Evolutionary conservation across 2,329 filamentous ascomycete species (phyloP).

Genomic region (Ascochyta pisi): DNA sequence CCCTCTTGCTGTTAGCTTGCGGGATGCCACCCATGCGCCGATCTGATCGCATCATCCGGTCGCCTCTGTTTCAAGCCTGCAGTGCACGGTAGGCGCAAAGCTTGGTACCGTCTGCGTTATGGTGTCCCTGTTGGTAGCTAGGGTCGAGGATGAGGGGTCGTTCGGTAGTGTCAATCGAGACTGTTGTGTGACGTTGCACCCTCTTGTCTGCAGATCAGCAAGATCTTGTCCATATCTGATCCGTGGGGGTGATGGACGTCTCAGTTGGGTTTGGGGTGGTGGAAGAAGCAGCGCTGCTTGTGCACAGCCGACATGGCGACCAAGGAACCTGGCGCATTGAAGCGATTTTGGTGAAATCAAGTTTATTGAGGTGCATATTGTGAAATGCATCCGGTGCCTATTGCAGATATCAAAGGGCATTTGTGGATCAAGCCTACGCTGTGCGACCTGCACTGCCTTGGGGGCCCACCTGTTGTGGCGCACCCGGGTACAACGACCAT

Average conservation of each 20-base stretch:
- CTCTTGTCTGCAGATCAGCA: slow-evolving; percentile 25
- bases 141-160: slow-evolving; percentile 17
- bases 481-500: slow-evolving; percentile 19
- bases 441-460: slow-evolving; percentile 27
- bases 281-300: not conserved
- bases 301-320: not conserved
- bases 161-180: slow-evolving; percentile 24
- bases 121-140: slow-evolving; percentile 9
- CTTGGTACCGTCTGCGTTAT: slow-evolving; percentile 6
- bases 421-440: slow-evolving; percentile 12
- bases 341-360: not conserved
- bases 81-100: slow-evolving; percentile 14
- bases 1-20: not conserved
- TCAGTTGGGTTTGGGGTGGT: slow-evolving; percentile 14
- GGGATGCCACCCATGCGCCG: not conserved
- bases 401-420: not conserved
- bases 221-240: slow-evolving; percentile 20
- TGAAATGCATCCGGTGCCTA: slow-evolving; percentile 3
- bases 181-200: slow-evolving; percentile 32
- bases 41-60: slow-evolving; percentile 10
- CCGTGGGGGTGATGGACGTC: slow-evolving; percentile 19
- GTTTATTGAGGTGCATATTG: slow-evolving; percentile 12
- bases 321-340: slow-evolving; percentile 1
- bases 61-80: slow-evolving; percentile 18
- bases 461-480: slow-evolving; percentile 23